Percentiles rank a stretch among this genome's conserved stretches.
Conservation (phyloP, 176 grass and related monocot species). For the Microstegium vimineum region DNA sequence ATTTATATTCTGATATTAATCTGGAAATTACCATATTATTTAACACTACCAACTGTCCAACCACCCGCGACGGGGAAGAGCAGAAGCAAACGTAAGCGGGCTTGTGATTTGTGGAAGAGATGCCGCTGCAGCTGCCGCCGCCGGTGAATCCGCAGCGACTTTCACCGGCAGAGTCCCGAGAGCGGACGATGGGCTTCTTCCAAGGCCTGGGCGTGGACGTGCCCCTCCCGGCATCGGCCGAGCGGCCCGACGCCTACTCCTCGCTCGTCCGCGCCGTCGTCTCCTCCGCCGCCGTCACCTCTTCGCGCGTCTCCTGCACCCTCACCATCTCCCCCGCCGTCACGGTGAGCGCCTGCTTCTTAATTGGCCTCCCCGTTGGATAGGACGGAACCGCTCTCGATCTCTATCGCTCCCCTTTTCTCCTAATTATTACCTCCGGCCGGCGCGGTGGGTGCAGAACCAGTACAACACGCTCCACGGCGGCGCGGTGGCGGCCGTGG, state of each 20-base stretch:
- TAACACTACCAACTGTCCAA: no score
- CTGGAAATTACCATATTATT: no score
- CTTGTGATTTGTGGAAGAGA: neutral
- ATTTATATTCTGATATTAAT: no score
- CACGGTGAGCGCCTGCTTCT: conserved; percentile 1
- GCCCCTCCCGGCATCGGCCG: conserved; percentile 19
- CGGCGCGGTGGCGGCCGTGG: conserved; percentile 45
- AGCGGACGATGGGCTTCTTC: conserved; percentile 5
- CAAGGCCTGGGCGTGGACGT: neutral
- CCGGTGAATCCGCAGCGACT: neutral
- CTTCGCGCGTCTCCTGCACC: conserved; percentile 35
- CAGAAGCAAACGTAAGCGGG: neutral
- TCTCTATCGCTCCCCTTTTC: neutral
- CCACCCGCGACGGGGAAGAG: neutral
- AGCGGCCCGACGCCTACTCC: conserved; percentile 31
- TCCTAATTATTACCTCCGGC: neutral
- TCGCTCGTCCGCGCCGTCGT: conserved; percentile 35
- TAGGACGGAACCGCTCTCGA: neutral
- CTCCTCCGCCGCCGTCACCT: conserved; percentile 18
- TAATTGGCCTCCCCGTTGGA: neutral
- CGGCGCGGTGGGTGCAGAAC: conserved; percentile 33
- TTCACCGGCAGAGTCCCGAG: conserved; percentile 12
- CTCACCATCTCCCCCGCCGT: conserved; percentile 30
- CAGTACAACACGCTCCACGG: conserved; percentile 50
- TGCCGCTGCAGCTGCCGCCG: neutral